phyloP scores from a whole-genome alignment of 2,329 filamentous ascomycete species.

The Pleoardoris graminearum region DNA sequence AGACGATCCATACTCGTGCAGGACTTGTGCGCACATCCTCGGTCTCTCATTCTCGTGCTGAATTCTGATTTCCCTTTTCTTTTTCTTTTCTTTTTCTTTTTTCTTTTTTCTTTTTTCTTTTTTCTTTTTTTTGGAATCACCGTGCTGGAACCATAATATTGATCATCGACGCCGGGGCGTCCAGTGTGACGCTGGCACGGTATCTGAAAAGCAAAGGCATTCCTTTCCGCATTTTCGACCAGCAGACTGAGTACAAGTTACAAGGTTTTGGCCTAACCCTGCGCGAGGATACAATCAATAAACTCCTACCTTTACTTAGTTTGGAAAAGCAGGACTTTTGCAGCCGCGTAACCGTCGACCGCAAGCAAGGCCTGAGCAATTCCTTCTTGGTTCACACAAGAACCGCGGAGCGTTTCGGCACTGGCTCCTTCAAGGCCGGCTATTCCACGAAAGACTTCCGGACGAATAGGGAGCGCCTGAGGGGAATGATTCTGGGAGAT shows the following conservation, averaged over 20 bases:
- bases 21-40: no score
- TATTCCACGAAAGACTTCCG: neutral
- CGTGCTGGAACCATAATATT: neutral
- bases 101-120: no score
- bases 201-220: neutral
- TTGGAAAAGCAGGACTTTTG: neutral
- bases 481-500: neutral
- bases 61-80: no score
- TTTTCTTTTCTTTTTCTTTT: no score
- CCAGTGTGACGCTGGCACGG: neutral
- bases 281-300: neutral
- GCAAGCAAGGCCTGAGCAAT: neutral
- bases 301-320: neutral
- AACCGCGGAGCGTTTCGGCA: neutral
- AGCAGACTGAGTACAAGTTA: neutral
- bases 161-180: neutral
- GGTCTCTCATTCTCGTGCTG: no score
- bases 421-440: neutral
- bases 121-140: no score
- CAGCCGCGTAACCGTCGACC: neutral
- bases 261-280: neutral
- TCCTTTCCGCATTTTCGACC: conserved; percentile 1
- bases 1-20: no score
- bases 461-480: neutral
- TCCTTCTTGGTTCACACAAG: neutral